Percentiles rank a stretch among this genome's conserved stretches.
These are phyloP conservation scores for Aspergillus sp. DNA, from an alignment of 2,329 filamentous ascomycete species.

Conservation along the genomic window DNA sequence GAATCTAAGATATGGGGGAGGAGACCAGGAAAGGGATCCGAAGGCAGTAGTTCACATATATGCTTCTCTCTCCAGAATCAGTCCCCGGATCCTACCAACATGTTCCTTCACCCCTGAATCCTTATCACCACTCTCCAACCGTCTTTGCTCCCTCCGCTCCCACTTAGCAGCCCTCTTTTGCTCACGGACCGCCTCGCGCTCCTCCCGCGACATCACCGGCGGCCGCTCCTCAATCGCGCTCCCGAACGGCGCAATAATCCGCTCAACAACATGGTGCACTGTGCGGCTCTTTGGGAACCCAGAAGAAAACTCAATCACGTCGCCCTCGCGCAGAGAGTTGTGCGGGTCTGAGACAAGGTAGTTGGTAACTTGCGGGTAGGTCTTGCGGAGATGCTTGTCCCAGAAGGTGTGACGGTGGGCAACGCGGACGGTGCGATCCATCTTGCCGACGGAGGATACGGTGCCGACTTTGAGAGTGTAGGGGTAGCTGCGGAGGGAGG, in stretches of 20 bases:
- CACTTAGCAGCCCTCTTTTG: constrained; percentile 27
- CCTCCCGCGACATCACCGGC: constrained; percentile 27
- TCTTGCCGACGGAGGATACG: constrained; percentile 35
- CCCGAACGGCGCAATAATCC: constrained; percentile 38
- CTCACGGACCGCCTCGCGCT: constrained; percentile 27
- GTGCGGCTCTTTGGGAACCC: constrained; percentile 32
- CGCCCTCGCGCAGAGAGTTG: constrained; percentile 38
- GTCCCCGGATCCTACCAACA: constrained; percentile 22
- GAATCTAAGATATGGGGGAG: background rate
- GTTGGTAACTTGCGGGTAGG: constrained; percentile 28
- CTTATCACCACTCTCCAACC: constrained; percentile 11
- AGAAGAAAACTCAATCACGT: constrained; percentile 39
- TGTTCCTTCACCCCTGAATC: constrained; percentile 15
- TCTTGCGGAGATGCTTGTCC: constrained; percentile 33
- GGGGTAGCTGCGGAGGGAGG: constrained; percentile 30
- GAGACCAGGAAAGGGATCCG: background rate
- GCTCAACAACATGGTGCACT: constrained; percentile 37
- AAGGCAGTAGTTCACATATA: background rate
- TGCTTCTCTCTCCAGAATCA: constrained; percentile 21
- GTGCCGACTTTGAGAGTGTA: constrained; percentile 32
- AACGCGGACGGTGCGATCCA: constrained; percentile 37
- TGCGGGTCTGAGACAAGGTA: constrained; percentile 34
- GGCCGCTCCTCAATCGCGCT: constrained; percentile 29
- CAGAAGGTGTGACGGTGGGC: constrained; percentile 26
- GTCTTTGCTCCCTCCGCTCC: constrained; percentile 22